Evolutionary conservation across 78 protist species (phyloP), one percentile per base, ranked within the genome.

Genomic region (Dictyostelium brefeldianum): DNA sequence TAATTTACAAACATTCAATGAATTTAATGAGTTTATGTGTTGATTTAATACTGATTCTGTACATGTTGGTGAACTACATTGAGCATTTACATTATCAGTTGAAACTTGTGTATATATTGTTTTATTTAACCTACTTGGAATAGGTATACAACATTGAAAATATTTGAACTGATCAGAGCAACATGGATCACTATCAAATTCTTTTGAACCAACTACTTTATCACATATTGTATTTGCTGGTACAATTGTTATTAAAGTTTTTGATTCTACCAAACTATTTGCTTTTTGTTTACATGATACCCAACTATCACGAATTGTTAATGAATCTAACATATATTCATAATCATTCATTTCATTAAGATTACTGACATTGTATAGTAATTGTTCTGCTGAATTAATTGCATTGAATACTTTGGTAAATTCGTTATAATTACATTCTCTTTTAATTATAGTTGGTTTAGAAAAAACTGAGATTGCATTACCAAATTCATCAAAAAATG

Each of bases 121-220:
- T 36, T 36, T 36, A 36, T 36, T 36, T 36, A 36, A 36, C 1
- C 43, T 36, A 2, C 43, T 36, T 3, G 1, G 5, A 36, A 3
- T 3, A 15, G 93, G 93, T 12, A 31, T 51, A 64, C 93, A 87
- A n/a, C 93, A 87, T 15, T 59, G 51, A 59, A 64, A 78, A 22
- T 75, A 87, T 20, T 27, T 14, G 6, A 31, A 43, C 7, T 48
- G 36, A 6, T 12, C 5, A 5, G 50, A 64, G 65, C 93, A 87
- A 36, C 93, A 87, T 31, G 93, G 93, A 25, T 77, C 84, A 4
- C 5, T 5, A 8, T 36, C 0, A 10, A 9, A 87, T 14, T 36
- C 64, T n/a, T 29, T 43, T 5, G 62, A 56, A 47, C 83, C 25
- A 20, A 15, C 10, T 7, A 3, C 5, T n/a, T 77, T 59, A 0